phyloP scores from a whole-genome alignment of 2,329 filamentous ascomycete species.

The Tolypocladium ophioglossoides region DNA sequence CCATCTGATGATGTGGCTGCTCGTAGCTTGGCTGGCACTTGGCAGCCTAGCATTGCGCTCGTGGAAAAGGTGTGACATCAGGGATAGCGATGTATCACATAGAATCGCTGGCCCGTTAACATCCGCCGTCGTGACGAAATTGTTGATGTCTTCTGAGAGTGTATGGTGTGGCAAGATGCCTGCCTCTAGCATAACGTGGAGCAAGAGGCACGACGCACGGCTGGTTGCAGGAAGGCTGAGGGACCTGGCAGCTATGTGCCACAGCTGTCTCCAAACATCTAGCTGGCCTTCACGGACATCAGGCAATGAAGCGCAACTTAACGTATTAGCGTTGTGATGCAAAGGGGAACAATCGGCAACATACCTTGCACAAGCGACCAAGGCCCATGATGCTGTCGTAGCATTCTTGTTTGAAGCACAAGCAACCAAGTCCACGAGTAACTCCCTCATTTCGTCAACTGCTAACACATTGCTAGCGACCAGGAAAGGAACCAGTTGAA shows the following conservation, averaged over 20 bases:
- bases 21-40: slow-evolving; percentile 54
- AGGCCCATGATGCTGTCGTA: slow-evolving; percentile 64
- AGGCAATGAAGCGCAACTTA: slow-evolving; percentile 19
- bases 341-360: slow-evolving; percentile 8
- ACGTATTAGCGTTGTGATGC: slow-evolving; percentile 8
- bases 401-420: slow-evolving; percentile 61
- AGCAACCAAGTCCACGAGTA: slow-evolving; percentile 47
- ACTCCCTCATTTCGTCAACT: slow-evolving; percentile 39
- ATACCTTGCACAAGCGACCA: slow-evolving; percentile 73
- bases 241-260: slow-evolving; percentile 63
- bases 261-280: slow-evolving; percentile 58
- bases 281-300: slow-evolving; percentile 22
- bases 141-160: slow-evolving; percentile 59
- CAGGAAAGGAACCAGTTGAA: slow-evolving; percentile 50
- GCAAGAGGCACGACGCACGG: slow-evolving; percentile 64
- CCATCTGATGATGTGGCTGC: slow-evolving; percentile 70
- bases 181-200: slow-evolving; percentile 56
- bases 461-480: slow-evolving; percentile 34
- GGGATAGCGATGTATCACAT: slow-evolving; percentile 64
- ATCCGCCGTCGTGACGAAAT: slow-evolving; percentile 66
- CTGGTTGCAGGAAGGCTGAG: slow-evolving; percentile 61
- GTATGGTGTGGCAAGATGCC: slow-evolving; percentile 57
- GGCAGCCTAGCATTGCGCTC: slow-evolving; percentile 58
- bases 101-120: slow-evolving; percentile 69
- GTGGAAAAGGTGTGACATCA: slow-evolving; percentile 63